Percentiles rank a stretch among this genome's conserved stretches.
phyloP scores from a whole-genome alignment of 1,284 basidiomycete species.

The Sanghuangporus baumii region DNA sequence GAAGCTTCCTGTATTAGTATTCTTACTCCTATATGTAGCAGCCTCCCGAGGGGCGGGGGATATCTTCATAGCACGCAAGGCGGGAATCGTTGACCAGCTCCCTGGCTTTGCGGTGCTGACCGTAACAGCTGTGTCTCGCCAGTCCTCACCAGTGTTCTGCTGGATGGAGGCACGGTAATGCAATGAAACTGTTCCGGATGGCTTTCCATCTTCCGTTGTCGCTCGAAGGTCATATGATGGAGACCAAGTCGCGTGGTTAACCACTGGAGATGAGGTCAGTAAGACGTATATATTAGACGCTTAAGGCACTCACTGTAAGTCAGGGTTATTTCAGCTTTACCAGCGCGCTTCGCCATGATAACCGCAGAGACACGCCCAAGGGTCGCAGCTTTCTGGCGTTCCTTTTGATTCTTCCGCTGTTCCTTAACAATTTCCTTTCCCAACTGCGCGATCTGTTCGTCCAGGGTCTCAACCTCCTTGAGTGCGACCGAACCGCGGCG shows the following conservation, averaged over 20 bases:
- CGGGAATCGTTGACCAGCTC: slow-evolving; percentile 19
- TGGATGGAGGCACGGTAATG: slow-evolving; percentile 50
- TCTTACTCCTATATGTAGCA: not conserved
- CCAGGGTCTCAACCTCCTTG: slow-evolving; percentile 24
- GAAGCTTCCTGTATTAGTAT: too few relatives aligned
- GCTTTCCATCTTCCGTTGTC: slow-evolving; percentile 37
- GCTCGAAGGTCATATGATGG: slow-evolving; percentile 56
- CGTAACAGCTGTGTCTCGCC: slow-evolving; percentile 43
- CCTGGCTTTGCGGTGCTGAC: slow-evolving; percentile 43
- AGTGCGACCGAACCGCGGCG: slow-evolving; percentile 33
- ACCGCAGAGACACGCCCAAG: slow-evolving; percentile 34
- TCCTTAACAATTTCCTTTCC: slow-evolving; percentile 28
- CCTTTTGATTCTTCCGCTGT: slow-evolving; percentile 26
- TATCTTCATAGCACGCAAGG: slow-evolving; percentile 20
- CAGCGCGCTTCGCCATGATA: slow-evolving; percentile 32
- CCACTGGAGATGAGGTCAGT: slow-evolving; percentile 32
- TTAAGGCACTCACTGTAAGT: slow-evolving; percentile 41
- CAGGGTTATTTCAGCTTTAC: slow-evolving; percentile 39
- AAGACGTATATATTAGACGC: not conserved
- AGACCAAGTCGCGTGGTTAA: slow-evolving; percentile 43
- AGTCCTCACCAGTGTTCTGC: slow-evolving; percentile 58
- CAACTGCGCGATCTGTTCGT: slow-evolving; percentile 36
- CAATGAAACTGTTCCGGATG: slow-evolving; percentile 39
- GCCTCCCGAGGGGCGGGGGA: not conserved
- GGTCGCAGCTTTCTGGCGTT: slow-evolving; percentile 13